Evolutionary conservation across 345 rosid genomes (phyloP).

Genomic region (Carallia brachiata): DNA sequence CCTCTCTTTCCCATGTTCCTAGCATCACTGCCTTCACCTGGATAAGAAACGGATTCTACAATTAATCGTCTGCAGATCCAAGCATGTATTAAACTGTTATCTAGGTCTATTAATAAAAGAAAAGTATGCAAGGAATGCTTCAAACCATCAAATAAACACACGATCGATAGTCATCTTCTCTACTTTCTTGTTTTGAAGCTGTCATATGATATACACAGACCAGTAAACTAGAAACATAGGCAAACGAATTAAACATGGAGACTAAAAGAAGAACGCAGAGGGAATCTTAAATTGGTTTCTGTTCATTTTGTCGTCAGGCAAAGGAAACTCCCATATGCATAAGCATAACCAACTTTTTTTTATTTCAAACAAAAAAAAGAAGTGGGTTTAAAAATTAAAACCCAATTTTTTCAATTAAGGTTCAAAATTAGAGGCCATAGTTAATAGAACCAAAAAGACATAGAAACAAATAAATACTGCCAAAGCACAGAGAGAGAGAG

Average conservation of each 20-base stretch:
- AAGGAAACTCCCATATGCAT: background rate
- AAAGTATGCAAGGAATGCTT: too few species aligned
- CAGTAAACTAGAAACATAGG: background rate
- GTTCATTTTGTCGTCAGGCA: conserved; percentile 8
- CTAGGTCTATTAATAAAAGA: background rate
- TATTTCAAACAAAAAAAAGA: background rate
- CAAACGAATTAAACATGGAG: background rate
- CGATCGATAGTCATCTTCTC: conserved; percentile 3
- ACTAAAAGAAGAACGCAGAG: conserved; percentile 5
- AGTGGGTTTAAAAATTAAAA: conserved; percentile 1
- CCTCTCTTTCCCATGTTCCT: conserved; percentile 87
- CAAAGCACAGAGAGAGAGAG: conserved; percentile 17
- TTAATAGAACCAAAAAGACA: conserved; percentile 4
- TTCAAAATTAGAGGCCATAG: conserved; percentile 8
- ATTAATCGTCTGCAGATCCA: conserved; percentile 21
- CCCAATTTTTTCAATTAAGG: conserved; percentile 2
- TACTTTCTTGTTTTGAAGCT: too few species aligned
- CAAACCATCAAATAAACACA: conserved; percentile 7
- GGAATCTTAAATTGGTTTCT: conserved; percentile 20
- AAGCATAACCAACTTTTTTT: too few species aligned
- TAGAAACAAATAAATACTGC: conserved; percentile 30
- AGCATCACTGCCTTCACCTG: conserved; percentile 60
- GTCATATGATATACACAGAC: background rate
- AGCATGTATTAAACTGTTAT: background rate
- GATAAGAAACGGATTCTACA: conserved; percentile 19